A percentile compares a stretch with the other conserved stretches of the same genome.
Evolutionary conservation across 2,329 filamentous ascomycete species (phyloP).

Genomic region (Ambrosiella beaveri): DNA sequence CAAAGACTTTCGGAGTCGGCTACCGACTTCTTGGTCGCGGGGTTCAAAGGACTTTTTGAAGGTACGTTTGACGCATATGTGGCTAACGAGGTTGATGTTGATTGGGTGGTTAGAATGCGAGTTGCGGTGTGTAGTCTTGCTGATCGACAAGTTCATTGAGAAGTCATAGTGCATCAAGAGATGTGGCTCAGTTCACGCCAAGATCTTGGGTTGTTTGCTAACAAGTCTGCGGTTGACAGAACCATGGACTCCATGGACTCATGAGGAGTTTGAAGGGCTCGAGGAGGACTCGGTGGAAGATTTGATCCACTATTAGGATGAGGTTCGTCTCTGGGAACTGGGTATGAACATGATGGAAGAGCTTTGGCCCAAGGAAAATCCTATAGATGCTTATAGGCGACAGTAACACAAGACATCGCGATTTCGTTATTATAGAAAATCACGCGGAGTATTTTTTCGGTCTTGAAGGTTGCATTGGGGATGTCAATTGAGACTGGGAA

Average conservation of each 20-base stretch:
- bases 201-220: neutral
- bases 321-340: neutral
- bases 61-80: neutral
- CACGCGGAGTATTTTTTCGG: no score
- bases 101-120: no score
- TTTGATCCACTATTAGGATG: neutral
- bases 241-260: slow-evolving; percentile 3
- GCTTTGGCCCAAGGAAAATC: neutral
- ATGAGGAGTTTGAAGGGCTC: neutral
- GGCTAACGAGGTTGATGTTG: no score
- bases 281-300: neutral
- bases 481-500: no score
- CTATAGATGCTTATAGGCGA: neutral
- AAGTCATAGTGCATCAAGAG: neutral
- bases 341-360: neutral
- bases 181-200: no score
- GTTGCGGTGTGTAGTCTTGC: neutral
- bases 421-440: no score
- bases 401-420: neutral
- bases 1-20: neutral
- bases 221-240: neutral
- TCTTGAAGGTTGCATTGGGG: no score
- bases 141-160: neutral
- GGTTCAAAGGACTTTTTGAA: neutral
- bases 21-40: neutral